Percentiles rank a stretch among this genome's conserved stretches.
phyloP scores from a whole-genome alignment of 2,329 filamentous ascomycete genomes.

The Penicillium sp. region DNA sequence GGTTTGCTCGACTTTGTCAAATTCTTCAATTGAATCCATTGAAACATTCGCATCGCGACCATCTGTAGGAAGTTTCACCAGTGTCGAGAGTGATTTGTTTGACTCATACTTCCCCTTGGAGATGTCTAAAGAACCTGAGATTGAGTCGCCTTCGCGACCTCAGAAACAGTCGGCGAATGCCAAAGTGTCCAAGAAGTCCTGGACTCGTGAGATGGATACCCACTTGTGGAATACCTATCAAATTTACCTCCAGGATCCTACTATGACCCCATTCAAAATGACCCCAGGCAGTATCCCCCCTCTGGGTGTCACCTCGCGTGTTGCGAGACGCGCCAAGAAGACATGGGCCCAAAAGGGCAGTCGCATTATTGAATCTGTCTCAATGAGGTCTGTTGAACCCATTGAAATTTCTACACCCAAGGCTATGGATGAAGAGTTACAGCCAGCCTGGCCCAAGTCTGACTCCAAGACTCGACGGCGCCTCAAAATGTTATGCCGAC shows the following conservation, averaged over 20 bases:
- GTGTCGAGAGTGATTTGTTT: constrained; percentile 58
- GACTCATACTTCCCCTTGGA: constrained; percentile 56
- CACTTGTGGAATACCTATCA: constrained; percentile 68
- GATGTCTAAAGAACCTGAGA: constrained; percentile 37
- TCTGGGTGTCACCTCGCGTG: constrained; percentile 63
- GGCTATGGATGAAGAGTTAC: constrained; percentile 29
- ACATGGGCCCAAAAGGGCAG: constrained; percentile 56
- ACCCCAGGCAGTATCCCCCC: constrained; percentile 63
- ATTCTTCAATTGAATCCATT: constrained; percentile 62
- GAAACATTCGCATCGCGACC: constrained; percentile 57
- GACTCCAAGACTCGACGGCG: constrained; percentile 60
- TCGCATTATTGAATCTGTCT: constrained; percentile 24
- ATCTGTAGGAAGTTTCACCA: constrained; percentile 61
- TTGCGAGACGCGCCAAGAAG: constrained; percentile 61
- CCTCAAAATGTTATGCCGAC: constrained; percentile 60
- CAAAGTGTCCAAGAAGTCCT: constrained; percentile 36
- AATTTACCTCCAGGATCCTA: constrained; percentile 64
- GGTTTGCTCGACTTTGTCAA: constrained; percentile 58
- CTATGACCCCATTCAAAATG: constrained; percentile 66
- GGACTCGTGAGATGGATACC: constrained; percentile 64
- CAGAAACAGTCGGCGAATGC: constrained; percentile 29
- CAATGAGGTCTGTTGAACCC: constrained; percentile 28
- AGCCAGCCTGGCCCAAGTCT: constrained; percentile 55
- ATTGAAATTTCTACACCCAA: constrained; percentile 53
- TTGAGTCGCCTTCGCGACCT: constrained; percentile 41